Conservation (phyloP, 768 basidiomycete species). For the Trametes meyenii region DNA sequence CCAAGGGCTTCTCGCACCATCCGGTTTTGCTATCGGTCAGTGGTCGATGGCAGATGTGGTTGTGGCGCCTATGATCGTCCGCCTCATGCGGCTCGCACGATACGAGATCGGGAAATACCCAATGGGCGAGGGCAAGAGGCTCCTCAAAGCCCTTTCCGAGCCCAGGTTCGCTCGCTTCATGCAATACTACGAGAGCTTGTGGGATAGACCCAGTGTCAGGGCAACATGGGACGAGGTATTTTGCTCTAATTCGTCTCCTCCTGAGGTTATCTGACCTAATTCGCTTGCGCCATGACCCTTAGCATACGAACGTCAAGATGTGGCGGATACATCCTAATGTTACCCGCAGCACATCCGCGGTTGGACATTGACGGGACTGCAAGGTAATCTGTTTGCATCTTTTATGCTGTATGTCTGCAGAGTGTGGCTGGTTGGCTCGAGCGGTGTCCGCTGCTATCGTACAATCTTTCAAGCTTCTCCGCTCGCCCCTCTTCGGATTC, state of each 20-base stretch:
- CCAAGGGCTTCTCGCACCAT: constrained; percentile 53
- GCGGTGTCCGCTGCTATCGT: neutral
- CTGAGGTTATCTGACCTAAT: constrained; percentile 2
- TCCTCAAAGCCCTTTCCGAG: constrained; percentile 46
- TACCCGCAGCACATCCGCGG: constrained; percentile 12
- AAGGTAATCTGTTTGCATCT: neutral
- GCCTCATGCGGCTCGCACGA: constrained; percentile 46
- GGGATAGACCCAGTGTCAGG: constrained; percentile 55
- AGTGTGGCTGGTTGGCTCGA: neutral
- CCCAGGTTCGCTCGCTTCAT: constrained; percentile 52
- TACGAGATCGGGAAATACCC: constrained; percentile 58
- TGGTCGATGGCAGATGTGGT: constrained; percentile 69
- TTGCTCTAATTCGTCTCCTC: neutral
- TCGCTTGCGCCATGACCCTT: neutral
- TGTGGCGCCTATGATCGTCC: constrained; percentile 63
- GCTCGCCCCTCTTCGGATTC: neutral
- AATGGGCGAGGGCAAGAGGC: constrained; percentile 48
- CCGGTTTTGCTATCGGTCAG: constrained; percentile 46
- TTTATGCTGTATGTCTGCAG: neutral
- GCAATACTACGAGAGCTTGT: constrained; percentile 50
- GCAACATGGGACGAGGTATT: constrained; percentile 57
- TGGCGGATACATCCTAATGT: constrained; percentile 25
- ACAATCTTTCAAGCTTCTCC: neutral
- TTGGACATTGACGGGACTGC: constrained; percentile 7
- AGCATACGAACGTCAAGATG: constrained; percentile 24